Base-by-base conservation (phyloP, 2,329 filamentous ascomycete genomes). In the Pseudocercospora fijiensis region DNA sequence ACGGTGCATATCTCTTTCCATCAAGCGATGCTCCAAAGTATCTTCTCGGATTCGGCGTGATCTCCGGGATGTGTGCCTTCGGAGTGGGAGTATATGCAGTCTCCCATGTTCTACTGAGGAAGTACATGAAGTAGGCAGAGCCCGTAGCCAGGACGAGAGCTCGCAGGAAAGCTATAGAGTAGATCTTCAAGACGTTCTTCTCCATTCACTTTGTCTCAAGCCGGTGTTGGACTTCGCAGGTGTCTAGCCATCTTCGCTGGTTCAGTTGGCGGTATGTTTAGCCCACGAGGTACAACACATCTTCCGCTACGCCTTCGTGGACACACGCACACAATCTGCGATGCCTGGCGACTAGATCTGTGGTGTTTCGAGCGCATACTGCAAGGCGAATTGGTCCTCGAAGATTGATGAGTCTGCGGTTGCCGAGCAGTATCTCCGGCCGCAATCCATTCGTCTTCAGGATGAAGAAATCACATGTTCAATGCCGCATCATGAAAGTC, bases 61-160 rank as follows among this genome's bases (percentile, higher is more conserved):
- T 67, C 73, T 89, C 86, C 68, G 83, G 81, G 1, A 90, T 67
- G 64, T 64, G 62, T 26, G 66, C 62, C 8, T 63, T 69, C 45
- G 66, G 66, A 30, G 60, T 75, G 77, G 20, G 45, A 8, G 57
- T 57, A 13, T 69, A 67, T 60, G 51, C 53, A 16, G 78, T 65
- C 28, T 58, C 65, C 10, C 63, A 69, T 63, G 52, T 67, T 3
- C 37, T 69, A 28, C 27, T 67, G 56, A 63, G 63, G 41, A 67
- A 58, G 57, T 61, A 66, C 41, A 57, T 62, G 28, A 53, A 49
- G n/a, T 59, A 56, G 22, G 22, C 7, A 28, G 16, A 18, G 49
- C 24, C 26, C 7, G 26, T 10, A 16, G n/a, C n/a, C n/a, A n/a
- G n/a, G n/a, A n/a, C n/a, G n/a, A n/a, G n/a, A 16, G 28, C 2